Evolutionary conservation across 805 yeast genomes (phyloP), one percentile per base, ranked within the genome.

Genomic region (Ogataea degrootiae): DNA sequence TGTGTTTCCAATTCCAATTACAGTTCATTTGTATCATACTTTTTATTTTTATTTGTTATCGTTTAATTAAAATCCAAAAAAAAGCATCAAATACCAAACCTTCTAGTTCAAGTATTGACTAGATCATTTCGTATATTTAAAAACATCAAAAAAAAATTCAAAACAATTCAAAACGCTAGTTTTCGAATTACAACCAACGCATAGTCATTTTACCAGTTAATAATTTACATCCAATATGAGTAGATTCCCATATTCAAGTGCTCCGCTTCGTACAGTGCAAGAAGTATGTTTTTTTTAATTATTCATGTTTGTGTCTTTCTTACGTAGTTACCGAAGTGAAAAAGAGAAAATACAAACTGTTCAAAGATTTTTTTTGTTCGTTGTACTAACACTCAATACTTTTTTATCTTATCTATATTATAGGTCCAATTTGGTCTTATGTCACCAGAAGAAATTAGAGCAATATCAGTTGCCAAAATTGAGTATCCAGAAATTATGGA

Each of bases 401-500:
- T 26, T 26, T 26, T 14, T 23, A 42, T 47, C 50, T 48, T 47
- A 49, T 45, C 21, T 48, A 15, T 43, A 41, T 43, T 52, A 17
- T 58, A 80, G 85, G 82, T 91, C 65, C 99, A 94, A 75, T 95
- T 94, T 75, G 99, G 99, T 53, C 82, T 94, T 61, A 81, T 94
- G 54, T 90, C 98, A 31, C 99, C 99, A 26, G 99, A 94, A 73
- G 99, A 94, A 75, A 78, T 85, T 54, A 86, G 97, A 69, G 97
- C 98, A 43, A 91, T 94, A 57, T 88, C 97, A 52, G 99, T 95
- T 50, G 98, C 97, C 39, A 94, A 94, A 66, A 89, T 94, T 62
- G 97, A 92, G 69, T 94, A 87, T 63, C 99, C 99, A 21, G 99
- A 94, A 71, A 94, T 97, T n/a, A 94, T 94, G 96, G 99, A 94